Evolutionary conservation across 1,139 yeast species (phyloP), one percentile per base, ranked within the genome.

Genomic region (Eremothecium cymbalariae): DNA sequence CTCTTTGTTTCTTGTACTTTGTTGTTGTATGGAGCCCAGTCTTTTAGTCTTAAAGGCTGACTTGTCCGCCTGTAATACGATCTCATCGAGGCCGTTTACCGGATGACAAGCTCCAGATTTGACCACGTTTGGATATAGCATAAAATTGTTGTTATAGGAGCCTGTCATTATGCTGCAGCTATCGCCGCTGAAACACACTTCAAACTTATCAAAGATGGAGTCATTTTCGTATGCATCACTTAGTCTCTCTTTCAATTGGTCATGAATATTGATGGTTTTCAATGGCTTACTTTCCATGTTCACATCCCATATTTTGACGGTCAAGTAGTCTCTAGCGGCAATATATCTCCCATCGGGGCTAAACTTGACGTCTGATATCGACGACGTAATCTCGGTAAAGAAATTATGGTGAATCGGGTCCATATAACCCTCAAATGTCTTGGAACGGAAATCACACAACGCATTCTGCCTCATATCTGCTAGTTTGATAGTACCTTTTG

Each of bases 161-260:
- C 99, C 99, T 16, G 98, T 88, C 93, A 93, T 84, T 42, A 90
- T 79, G 39, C 88, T 77, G 59, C 78, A 77, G 54, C 85, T 83
- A 62, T 93, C 97, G 31, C 98, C 98, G 48, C 88, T 74, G 56
- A 90, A 86, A 50, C 81, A 94, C 41, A 86, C 95, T 66, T 90
- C 98, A 62, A 93, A 93, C 68, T 90, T 93, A 67, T 93, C 98
- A 64, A 93, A 93, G 42, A 93, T 93, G 33, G 97, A 95, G 64
- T 93, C 98, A 59, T 88, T 88, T 60, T 93, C 99, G 64, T 93
- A 93, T 27, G 97, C 86, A 60, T 93, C 97, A 63, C 97, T 90
- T 54, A 93, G 69, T 56, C 93, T 72, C 53, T 86, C 95, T 51
- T 95, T 76, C 51, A 93, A 73, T 59, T 85, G 94, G 59, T 93